phyloP scores from a whole-genome alignment of 371 early-diverging fungal species.

The Rhizopus stolonifer region DNA sequence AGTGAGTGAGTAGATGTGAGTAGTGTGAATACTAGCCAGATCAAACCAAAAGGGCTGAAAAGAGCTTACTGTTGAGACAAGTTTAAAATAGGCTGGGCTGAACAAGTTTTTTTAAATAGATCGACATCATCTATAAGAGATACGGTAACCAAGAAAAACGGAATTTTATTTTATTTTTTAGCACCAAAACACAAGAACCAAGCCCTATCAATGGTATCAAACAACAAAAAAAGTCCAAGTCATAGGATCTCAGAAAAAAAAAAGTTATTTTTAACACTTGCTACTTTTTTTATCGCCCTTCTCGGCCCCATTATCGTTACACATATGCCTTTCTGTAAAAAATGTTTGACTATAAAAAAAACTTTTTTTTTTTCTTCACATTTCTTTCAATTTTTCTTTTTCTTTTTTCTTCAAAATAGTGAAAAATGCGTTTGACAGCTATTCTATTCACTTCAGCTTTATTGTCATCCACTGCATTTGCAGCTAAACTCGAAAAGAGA shows the following conservation, averaged over 20 bases:
- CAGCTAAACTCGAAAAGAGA: constrained; percentile 25
- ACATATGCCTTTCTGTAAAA: constrained; percentile 10
- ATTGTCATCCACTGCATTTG: constrained; percentile 13
- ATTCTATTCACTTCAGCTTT: constrained; percentile 15
- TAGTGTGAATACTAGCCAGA: too few relatives aligned
- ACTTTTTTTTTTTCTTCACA: constrained; percentile 5
- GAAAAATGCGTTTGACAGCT: constrained; percentile 20
- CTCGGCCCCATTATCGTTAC: not conserved
- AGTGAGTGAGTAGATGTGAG: too few relatives aligned
- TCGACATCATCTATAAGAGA: not conserved
- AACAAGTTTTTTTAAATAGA: not conserved
- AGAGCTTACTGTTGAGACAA: not conserved
- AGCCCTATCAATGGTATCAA: not conserved
- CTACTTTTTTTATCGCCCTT: not conserved
- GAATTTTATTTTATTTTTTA: too few relatives aligned
- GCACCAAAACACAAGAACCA: too few relatives aligned
- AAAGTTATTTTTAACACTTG: not conserved
- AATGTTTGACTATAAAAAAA: constrained; percentile 1
- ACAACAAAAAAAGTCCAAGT: not conserved
- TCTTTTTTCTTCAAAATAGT: constrained; percentile 11
- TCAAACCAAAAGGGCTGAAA: too few relatives aligned
- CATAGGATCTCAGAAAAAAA: not conserved
- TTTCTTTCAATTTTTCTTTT: constrained; percentile 10
- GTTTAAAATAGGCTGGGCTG: not conserved
- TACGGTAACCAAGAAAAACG: not conserved